phyloP scores from a whole-genome alignment of 1,139 yeast genomes.

The Hyphopichia khmerensis region DNA sequence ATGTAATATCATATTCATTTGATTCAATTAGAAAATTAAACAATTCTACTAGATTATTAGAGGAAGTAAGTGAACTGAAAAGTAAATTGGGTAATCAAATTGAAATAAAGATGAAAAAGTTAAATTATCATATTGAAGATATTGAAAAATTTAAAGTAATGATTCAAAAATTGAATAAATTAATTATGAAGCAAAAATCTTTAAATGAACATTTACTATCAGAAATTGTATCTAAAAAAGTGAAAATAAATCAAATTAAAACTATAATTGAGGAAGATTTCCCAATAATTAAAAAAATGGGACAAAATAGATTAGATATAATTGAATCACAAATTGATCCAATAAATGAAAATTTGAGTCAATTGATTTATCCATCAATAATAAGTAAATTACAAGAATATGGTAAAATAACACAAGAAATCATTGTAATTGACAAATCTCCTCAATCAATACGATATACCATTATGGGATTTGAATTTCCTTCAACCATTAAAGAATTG shows the following conservation, averaged over 20 bases:
- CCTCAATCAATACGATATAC: conserved; percentile 24
- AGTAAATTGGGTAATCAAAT: conserved; percentile 14
- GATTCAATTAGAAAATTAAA: conserved; percentile 36
- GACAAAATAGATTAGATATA: conserved; percentile 26
- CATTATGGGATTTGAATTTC: conserved; percentile 39
- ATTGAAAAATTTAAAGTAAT: background rate
- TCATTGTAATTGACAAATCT: conserved; percentile 27
- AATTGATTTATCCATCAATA: conserved; percentile 22
- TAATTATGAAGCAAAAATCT: conserved; percentile 20
- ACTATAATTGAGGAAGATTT: conserved; percentile 18
- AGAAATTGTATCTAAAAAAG: conserved; percentile 24
- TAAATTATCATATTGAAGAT: background rate
- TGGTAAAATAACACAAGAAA: conserved; percentile 20
- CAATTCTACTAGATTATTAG: conserved; percentile 28
- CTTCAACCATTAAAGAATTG: conserved; percentile 29
- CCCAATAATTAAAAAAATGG: conserved; percentile 14
- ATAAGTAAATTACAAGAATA: conserved; percentile 15
- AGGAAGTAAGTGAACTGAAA: conserved; percentile 27
- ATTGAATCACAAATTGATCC: conserved; percentile 29
- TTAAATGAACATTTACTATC: conserved; percentile 26
- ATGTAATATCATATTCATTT: conserved; percentile 27
- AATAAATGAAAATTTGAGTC: conserved; percentile 20
- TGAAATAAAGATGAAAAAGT: background rate
- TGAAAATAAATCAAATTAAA: conserved; percentile 21
- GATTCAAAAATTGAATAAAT: conserved; percentile 12